These are phyloP conservation scores for Phanerodontia chrysosporium DNA, from an alignment of 768 basidiomycete genomes.

Conservation along the genomic window DNA sequence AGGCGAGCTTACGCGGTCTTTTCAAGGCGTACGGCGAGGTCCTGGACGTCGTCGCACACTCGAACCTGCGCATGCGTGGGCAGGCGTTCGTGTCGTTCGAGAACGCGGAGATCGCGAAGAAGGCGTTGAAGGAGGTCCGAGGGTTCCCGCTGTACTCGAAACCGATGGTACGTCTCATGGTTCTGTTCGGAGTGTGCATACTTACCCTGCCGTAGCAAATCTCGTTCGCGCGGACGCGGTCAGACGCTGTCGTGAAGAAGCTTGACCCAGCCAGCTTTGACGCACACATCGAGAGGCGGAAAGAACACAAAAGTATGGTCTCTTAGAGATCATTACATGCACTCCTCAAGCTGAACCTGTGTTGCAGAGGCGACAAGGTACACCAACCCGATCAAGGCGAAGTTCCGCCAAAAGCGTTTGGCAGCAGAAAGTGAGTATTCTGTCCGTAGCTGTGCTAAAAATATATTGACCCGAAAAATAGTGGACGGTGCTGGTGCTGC, in stretches of 20 bases:
- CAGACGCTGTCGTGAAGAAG: conserved; percentile 85
- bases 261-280: conserved; percentile 66
- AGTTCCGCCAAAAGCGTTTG: conserved; percentile 75
- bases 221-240: conserved; percentile 83
- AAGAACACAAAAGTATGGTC: conserved; percentile 79
- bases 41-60: conserved; percentile 91
- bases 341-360: not conserved
- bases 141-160: conserved; percentile 95
- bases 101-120: conserved; percentile 74
- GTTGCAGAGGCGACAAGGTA: conserved; percentile 70
- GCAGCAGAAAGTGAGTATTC: conserved; percentile 65
- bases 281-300: conserved; percentile 65
- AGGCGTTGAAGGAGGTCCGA: conserved; percentile 88
- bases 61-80: conserved; percentile 94
- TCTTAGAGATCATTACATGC: conserved; percentile 1
- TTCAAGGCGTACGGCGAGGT: conserved; percentile 95
- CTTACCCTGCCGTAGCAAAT: conserved; percentile 65
- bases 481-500: conserved; percentile 67
- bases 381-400: conserved; percentile 86
- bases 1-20: conserved; percentile 78
- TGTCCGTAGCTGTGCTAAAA: not conserved
- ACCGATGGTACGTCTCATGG: conserved; percentile 69
- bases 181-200: not conserved
- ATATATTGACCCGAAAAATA: conserved; percentile 23
- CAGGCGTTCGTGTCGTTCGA: conserved; percentile 97